These are phyloP conservation scores for Rickenella mellea DNA, from an alignment of 768 basidiomycete genomes.

Conservation along the genomic window DNA sequence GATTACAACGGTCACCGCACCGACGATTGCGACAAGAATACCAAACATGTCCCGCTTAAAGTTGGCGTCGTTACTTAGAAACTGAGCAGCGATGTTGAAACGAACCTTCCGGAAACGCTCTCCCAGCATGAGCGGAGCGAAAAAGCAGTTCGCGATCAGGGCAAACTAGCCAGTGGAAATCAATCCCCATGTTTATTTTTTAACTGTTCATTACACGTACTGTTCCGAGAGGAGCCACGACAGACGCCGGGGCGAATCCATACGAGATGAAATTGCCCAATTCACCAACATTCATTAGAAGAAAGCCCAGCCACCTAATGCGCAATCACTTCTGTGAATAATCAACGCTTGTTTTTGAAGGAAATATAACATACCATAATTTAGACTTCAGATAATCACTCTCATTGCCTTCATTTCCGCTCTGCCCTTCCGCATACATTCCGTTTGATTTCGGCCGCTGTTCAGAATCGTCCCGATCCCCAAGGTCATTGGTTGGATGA, in stretches of 20 bases:
- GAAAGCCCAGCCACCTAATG: constrained; percentile 88
- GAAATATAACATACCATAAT: constrained; percentile 48
- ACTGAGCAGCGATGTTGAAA: constrained; percentile 7
- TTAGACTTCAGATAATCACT: constrained; percentile 76
- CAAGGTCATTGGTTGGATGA: constrained; percentile 18
- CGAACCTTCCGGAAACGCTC: constrained; percentile 75
- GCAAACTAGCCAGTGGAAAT: constrained; percentile 47
- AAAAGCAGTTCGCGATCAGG: constrained; percentile 90
- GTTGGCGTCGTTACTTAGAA: constrained; percentile 9
- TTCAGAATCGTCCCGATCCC: too few relatives aligned
- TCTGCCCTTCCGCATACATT: constrained; percentile 11
- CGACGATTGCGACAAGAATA: constrained; percentile 71
- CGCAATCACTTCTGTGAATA: not conserved
- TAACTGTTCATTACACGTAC: constrained; percentile 34
- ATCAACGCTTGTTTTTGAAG: not conserved
- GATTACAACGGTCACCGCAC: constrained; percentile 89
- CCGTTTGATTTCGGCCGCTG: too few relatives aligned
- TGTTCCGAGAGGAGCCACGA: constrained; percentile 93
- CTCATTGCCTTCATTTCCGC: constrained; percentile 37
- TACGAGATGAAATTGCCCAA: constrained; percentile 86
- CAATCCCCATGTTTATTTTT: constrained; percentile 3
- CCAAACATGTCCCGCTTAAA: constrained; percentile 68
- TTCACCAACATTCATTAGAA: constrained; percentile 88
- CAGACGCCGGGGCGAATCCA: constrained; percentile 82
- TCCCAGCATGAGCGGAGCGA: constrained; percentile 76